Percentiles rank a stretch among this genome's conserved stretches.
phyloP scores from a whole-genome alignment of 2,329 filamentous ascomycete genomes.

The Ophiostoma australiae region DNA sequence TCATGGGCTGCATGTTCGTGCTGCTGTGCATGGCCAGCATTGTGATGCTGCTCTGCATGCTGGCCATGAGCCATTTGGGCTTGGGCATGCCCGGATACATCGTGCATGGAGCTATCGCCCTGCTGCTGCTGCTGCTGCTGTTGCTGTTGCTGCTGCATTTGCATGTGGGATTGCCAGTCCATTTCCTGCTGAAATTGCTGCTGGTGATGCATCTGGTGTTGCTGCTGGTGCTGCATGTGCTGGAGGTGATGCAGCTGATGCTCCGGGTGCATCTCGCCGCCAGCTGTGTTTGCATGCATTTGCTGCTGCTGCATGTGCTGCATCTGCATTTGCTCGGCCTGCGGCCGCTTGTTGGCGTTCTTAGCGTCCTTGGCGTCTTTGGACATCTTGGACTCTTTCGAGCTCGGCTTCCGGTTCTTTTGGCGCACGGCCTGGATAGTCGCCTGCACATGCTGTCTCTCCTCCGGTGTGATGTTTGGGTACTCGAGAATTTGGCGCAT shows the following conservation, averaged over 20 bases:
- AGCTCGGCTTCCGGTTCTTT: slow-evolving; percentile 21
- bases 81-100: background rate
- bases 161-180: slow-evolving; percentile 25
- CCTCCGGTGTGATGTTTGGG: slow-evolving; percentile 14
- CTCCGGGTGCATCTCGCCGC: background rate
- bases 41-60: slow-evolving; percentile 5
- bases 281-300: slow-evolving; percentile 4
- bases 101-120: slow-evolving; percentile 11
- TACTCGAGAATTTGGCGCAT: slow-evolving; percentile 49
- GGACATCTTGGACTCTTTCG: slow-evolving; percentile 12
- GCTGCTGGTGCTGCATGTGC: slow-evolving; percentile 11
- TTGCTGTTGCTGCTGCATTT: slow-evolving; percentile 9
- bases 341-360: background rate
- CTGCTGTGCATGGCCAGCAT: background rate
- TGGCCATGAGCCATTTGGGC: slow-evolving; percentile 7
- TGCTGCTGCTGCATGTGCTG: slow-evolving; percentile 6
- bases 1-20: background rate
- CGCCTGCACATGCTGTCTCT: slow-evolving; percentile 13
- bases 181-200: slow-evolving; percentile 45
- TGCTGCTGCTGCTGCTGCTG: background rate
- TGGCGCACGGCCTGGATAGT: slow-evolving; percentile 21
- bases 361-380: slow-evolving; percentile 2
- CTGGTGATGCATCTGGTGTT: slow-evolving; percentile 5
- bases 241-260: slow-evolving; percentile 13
- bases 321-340: background rate